Evolutionary conservation across 371 early-diverging fungal genomes (phyloP), one percentile per base, ranked within the genome.

Genomic region (Apophysomyces trapeziformis): DNA sequence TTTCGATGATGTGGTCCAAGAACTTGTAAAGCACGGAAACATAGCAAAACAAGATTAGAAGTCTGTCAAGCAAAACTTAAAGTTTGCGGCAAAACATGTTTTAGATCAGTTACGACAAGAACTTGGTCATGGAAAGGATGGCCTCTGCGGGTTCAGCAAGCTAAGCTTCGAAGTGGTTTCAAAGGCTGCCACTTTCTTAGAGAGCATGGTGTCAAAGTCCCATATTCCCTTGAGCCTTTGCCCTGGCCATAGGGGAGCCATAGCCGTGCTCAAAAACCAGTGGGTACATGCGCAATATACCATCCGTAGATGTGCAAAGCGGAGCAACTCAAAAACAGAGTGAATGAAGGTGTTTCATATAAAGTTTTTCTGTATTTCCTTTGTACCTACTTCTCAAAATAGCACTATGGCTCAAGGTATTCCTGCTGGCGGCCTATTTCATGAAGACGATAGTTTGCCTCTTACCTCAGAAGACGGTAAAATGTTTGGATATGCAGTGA

Each of bases 191-290:
- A 50, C 21, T 4, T 18, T 18, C 4, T 50, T 50, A 9, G 50
- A 50, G 2, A 18, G 9, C 5, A 50, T 50, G 50, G n/a, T 21
- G 3, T 18, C 50, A 7, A n/a, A 18, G 50, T 50, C 21, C 50
- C 50, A 50, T 50, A 18, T 50, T 18, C 50, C 50, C 50, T 50
- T 50, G 21, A 50, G 21, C 2, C 21, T n/a, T 50, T 50, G 50
- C 21, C 26, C 50, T 18, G 50, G 50, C 21, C 50, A 50, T 9
- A 26, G 50, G 50, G 50, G 50, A 18, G 50, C 50, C 9, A 50
- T 50, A 5, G 50, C 50, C 7, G 50, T 50, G 21, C 50, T 50
- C n/a, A 50, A 50, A 50, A 50, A 21, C 21, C 50, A 50, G 50
- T 50, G 50, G 50, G 21, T 26, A 21, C 50, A 50, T 21, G 50